A percentile compares a stretch with the other conserved stretches of the same genome.
phyloP scores from a whole-genome alignment of 106 monocot genomes.

The Dendrobium catenatum region DNA sequence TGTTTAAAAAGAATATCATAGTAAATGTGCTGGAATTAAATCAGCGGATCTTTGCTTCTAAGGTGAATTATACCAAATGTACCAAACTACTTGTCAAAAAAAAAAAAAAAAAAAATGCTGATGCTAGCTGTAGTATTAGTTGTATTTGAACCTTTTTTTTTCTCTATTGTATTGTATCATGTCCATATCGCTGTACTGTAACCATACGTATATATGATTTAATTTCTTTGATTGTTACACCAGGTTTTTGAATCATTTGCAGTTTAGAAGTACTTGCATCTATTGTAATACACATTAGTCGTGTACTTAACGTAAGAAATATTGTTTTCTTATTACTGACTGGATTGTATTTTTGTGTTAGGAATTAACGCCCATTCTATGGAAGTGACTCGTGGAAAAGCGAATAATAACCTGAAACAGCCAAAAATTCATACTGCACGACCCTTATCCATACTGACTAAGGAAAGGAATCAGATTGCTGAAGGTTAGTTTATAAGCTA shows the following conservation, averaged over 20 bases:
- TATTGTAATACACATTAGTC: not conserved
- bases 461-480: not conserved
- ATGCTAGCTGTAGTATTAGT: not conserved
- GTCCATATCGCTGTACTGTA: not conserved
- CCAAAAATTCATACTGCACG: not conserved
- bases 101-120: too few relatives aligned
- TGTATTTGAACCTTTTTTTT: too few relatives aligned
- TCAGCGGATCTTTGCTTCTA: not conserved
- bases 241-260: not conserved
- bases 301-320: not conserved
- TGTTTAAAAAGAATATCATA: not conserved
- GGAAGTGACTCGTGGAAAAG: not conserved
- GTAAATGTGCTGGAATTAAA: not conserved
- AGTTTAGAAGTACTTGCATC: not conserved
- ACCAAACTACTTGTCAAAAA: not conserved
- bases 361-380: constrained; percentile 7
- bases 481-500: not conserved
- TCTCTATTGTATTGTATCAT: too few relatives aligned
- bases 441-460: too few relatives aligned
- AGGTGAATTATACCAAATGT: not conserved
- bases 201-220: not conserved
- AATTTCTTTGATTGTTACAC: not conserved
- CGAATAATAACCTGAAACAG: not conserved
- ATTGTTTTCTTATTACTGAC: not conserved
- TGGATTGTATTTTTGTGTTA: constrained; percentile 4